phyloP scores from a whole-genome alignment of 129 eudicot genomes.

The Calendula officinalis region DNA sequence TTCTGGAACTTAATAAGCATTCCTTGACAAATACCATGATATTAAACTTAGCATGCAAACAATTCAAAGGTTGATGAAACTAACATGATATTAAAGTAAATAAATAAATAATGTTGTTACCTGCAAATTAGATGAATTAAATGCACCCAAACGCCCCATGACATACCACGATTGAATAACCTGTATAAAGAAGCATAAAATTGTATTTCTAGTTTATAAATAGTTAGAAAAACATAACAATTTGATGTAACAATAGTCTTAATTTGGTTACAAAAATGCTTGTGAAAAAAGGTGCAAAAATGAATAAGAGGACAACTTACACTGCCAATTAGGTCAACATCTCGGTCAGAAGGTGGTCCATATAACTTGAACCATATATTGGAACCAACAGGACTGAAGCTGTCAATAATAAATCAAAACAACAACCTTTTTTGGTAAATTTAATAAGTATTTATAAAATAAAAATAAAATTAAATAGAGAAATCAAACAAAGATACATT shows the following conservation, averaged over 20 bases:
- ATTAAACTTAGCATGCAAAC: not conserved
- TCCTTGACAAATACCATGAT: no score
- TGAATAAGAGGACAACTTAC: conserved; percentile 45
- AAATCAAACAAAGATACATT: not conserved
- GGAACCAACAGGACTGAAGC: conserved; percentile 92
- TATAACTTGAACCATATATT: conserved; percentile 84
- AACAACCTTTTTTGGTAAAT: not conserved
- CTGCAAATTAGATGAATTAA: conserved; percentile 84
- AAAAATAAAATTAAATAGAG: not conserved
- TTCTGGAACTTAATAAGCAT: not conserved
- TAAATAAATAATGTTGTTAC: conserved; percentile 27
- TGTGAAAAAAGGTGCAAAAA: not conserved
- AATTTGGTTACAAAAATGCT: conserved; percentile 7
- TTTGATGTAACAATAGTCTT: not conserved
- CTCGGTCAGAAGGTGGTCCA: conserved; percentile 88
- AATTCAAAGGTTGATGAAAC: conserved; percentile 3
- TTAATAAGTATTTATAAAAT: conserved; percentile 6
- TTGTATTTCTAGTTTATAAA: not conserved
- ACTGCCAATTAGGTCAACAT: conserved; percentile 91
- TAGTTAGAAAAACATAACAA: not conserved
- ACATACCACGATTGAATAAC: conserved; percentile 98
- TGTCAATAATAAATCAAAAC: conserved; percentile 38
- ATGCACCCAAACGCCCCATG: conserved; percentile 94
- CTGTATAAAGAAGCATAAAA: conserved; percentile 29
- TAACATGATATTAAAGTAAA: not conserved